phyloP scores from a whole-genome alignment of 1,284 basidiomycete species.

The Ceratobasidium sp. region DNA sequence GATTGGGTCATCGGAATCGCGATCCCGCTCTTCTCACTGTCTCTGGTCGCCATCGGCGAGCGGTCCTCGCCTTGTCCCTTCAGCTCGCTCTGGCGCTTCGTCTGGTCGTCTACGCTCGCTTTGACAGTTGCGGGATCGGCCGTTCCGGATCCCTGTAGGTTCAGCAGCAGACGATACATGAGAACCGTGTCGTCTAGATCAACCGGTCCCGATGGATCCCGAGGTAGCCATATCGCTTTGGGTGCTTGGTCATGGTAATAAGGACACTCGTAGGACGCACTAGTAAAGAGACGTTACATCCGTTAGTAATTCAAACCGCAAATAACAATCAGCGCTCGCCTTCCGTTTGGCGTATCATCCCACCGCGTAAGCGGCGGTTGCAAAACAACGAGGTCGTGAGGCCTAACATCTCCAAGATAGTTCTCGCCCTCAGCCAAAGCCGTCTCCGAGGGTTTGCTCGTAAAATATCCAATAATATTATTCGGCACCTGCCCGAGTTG shows the following conservation, averaged over 20 bases:
- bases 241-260: constrained; percentile 34
- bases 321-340: not conserved
- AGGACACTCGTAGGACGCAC: constrained; percentile 36
- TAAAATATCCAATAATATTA: constrained; percentile 9
- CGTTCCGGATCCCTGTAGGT: not conserved
- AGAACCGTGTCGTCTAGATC: constrained; percentile 35
- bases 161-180: constrained; percentile 36
- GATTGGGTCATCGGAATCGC: constrained; percentile 31
- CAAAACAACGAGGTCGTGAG: constrained; percentile 4
- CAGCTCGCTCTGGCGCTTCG: not conserved
- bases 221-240: constrained; percentile 33
- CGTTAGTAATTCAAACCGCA: too few species aligned
- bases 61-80: not conserved
- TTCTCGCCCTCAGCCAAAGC: constrained; percentile 15
- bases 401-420: constrained; percentile 17
- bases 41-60: not conserved
- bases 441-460: not conserved
- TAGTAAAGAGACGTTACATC: not conserved
- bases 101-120: not conserved
- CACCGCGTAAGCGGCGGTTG: constrained; percentile 13
- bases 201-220: constrained; percentile 34
- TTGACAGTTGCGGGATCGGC: not conserved
- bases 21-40: constrained; percentile 20
- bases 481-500: constrained; percentile 24
- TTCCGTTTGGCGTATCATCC: constrained; percentile 41